These are phyloP conservation scores for Pseudogymnoascus destructans DNA, from an alignment of 2,329 filamentous ascomycete genomes.

Conservation along the genomic window DNA sequence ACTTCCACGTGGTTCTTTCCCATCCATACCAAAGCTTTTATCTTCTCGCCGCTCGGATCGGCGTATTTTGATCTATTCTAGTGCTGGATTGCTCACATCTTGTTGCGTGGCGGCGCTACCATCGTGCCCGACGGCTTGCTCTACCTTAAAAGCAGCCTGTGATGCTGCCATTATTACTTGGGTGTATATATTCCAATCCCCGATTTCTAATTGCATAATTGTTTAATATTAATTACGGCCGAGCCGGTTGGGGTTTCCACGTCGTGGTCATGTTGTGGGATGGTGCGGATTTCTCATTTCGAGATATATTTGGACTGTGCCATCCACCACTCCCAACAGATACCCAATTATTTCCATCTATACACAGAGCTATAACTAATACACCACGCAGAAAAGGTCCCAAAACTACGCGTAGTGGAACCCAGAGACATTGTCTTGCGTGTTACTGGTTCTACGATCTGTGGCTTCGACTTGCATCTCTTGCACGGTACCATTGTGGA, in stretches of 20 bases:
- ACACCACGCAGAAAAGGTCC: conserved; percentile 14
- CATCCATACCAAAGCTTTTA: conserved; percentile 74
- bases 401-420: conserved; percentile 22
- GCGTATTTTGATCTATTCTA: conserved; percentile 37
- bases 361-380: background rate
- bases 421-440: conserved; percentile 22
- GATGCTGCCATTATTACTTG: background rate
- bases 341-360: background rate
- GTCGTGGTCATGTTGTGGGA: too few relatives aligned
- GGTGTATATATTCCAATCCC: background rate
- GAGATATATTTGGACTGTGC: background rate
- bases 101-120: conserved; percentile 52
- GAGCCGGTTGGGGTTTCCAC: background rate
- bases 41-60: conserved; percentile 40
- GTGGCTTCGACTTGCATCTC: conserved; percentile 25
- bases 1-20: conserved; percentile 69
- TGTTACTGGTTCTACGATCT: conserved; percentile 25
- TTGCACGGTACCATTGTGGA: conserved; percentile 30
- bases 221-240: background rate
- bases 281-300: background rate
- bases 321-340: too few relatives aligned
- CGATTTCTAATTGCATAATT: background rate
- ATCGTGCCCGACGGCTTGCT: conserved; percentile 56
- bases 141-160: conserved; percentile 53
- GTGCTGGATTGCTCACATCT: conserved; percentile 52